Evolutionary conservation across 345 rosid genomes (phyloP).

Genomic region (Sisymbrium altissimum): DNA sequence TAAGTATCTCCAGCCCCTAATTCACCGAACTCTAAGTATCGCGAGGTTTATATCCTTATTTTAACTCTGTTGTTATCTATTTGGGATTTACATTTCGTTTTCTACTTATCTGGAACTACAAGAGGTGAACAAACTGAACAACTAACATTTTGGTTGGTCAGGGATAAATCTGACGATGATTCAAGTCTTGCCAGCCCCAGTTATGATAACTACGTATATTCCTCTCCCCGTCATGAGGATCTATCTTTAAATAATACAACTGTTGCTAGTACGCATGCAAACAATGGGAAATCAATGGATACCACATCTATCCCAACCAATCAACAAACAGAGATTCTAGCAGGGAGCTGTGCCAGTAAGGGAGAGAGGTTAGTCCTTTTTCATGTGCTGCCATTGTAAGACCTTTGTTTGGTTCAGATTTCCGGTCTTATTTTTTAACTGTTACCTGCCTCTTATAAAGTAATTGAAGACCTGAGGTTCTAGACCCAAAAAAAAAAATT

Average conservation of each 20-base stretch:
- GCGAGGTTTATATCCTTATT: conserved; percentile 42
- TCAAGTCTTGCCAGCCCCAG: conserved; percentile 51
- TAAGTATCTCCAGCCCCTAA: conserved; percentile 34
- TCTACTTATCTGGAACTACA: conserved; percentile 6
- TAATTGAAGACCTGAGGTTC: background rate
- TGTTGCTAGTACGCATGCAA: conserved; percentile 45
- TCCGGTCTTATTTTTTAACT: background rate
- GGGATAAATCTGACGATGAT: conserved; percentile 80
- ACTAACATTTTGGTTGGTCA: conserved; percentile 29
- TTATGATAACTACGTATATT: conserved; percentile 36
- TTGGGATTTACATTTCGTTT: background rate
- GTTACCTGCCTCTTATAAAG: background rate
- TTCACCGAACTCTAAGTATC: conserved; percentile 38
- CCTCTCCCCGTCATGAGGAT: conserved; percentile 45
- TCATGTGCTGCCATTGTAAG: conserved; percentile 2
- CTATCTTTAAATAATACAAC: conserved; percentile 31
- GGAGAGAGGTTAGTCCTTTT: conserved; percentile 62
- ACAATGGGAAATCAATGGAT: conserved; percentile 43
- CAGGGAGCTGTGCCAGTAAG: conserved; percentile 33
- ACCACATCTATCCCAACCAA: conserved; percentile 30
- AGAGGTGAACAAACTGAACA: conserved; percentile 20
- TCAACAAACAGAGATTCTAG: conserved; percentile 43
- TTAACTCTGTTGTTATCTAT: background rate
- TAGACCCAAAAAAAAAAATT: background rate
- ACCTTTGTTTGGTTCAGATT: conserved; percentile 12